Evolutionary conservation across 306 rosid genomes (phyloP).

Genomic region (Rosa multiflora): DNA sequence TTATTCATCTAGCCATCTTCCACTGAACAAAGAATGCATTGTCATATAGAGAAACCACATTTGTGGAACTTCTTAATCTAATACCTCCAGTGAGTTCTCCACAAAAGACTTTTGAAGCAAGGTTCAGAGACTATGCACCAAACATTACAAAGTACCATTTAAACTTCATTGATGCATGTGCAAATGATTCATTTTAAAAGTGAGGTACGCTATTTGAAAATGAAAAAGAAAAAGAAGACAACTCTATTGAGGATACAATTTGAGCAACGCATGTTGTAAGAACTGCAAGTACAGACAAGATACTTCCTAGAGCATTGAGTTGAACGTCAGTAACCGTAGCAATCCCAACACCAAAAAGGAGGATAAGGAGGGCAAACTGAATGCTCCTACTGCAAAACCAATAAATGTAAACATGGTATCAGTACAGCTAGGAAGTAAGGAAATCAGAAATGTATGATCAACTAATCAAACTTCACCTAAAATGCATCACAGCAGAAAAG

Average conservation of each 20-base stretch:
- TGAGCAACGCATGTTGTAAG: constrained; percentile 94
- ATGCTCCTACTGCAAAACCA: constrained; percentile 71
- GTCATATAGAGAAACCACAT: background rate
- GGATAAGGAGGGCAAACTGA: constrained; percentile 70
- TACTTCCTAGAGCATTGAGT: constrained; percentile 79
- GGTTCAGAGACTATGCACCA: constrained; percentile 13
- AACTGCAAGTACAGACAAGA: constrained; percentile 82
- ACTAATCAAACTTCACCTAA: constrained; percentile 14
- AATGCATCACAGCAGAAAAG: background rate
- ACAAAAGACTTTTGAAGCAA: background rate
- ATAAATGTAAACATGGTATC: constrained; percentile 13
- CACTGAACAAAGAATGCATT: background rate
- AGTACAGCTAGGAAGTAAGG: constrained; percentile 15
- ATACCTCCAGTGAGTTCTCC: background rate
- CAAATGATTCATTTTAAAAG: background rate
- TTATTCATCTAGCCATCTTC: background rate
- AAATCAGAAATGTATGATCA: constrained; percentile 8
- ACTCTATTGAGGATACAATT: constrained; percentile 74
- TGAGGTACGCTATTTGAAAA: background rate
- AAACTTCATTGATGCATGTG: background rate
- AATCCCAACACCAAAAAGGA: constrained; percentile 92
- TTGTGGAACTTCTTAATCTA: background rate
- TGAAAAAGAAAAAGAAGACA: background rate
- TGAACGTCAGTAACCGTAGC: constrained; percentile 95
- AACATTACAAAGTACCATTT: background rate